Conservation (phyloP, 2,329 filamentous ascomycete genomes). For the Kalaharituber pfeilii region DNA sequence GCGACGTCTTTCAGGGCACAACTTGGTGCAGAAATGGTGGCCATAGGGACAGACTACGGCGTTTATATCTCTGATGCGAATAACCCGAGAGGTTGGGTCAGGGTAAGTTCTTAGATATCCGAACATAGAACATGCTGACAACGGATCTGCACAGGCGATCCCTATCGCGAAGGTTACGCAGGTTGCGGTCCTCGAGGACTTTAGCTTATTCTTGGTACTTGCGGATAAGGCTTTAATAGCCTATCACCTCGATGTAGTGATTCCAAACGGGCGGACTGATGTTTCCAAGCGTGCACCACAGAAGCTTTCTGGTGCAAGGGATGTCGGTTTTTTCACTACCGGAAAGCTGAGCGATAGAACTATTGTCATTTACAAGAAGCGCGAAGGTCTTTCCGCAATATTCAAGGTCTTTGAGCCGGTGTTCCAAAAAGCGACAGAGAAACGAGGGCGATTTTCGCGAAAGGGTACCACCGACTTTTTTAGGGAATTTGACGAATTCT, state of each 20-base stretch:
- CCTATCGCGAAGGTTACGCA: constrained; percentile 66
- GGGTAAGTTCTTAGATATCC: constrained; percentile 50
- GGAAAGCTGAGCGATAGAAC: constrained; percentile 94
- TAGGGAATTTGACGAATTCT: constrained; percentile 97
- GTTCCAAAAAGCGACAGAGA: constrained; percentile 78
- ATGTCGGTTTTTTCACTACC: constrained; percentile 91
- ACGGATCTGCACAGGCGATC: constrained; percentile 46
- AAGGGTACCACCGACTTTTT: constrained; percentile 79
- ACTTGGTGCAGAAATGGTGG: constrained; percentile 63
- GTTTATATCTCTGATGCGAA: constrained; percentile 78
- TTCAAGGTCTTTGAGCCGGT: constrained; percentile 97
- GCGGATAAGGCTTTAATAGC: constrained; percentile 82
- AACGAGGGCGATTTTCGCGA: constrained; percentile 50
- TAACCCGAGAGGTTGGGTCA: constrained; percentile 78
- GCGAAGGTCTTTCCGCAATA: constrained; percentile 75
- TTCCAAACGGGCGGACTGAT: constrained; percentile 27
- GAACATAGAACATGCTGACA: constrained; percentile 22
- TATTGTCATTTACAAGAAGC: constrained; percentile 92
- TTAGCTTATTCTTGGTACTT: constrained; percentile 79
- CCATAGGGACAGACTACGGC: constrained; percentile 86
- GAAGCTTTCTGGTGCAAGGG: constrained; percentile 66
- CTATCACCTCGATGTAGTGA: constrained; percentile 78
- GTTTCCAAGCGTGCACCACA: constrained; percentile 60
- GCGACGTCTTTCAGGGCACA: constrained; percentile 67
- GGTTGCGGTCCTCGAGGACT: constrained; percentile 86